These are phyloP conservation scores for Zygoascus flipseniorum DNA, from an alignment of 805 yeast species.

Conservation along the genomic window DNA sequence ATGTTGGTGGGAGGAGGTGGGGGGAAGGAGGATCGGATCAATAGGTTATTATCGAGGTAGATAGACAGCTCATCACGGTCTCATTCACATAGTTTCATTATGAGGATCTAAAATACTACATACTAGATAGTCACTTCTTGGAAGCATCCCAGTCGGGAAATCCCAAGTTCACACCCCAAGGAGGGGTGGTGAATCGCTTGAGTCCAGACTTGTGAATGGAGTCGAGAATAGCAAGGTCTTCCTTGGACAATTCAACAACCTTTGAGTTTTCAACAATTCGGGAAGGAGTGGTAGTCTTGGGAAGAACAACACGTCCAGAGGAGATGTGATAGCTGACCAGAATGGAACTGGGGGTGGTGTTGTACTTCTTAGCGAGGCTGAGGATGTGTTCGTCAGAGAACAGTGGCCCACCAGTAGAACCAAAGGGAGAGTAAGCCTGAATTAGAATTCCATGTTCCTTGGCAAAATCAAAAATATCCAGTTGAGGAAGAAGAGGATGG, in stretches of 20 bases:
- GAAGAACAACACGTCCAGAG: conserved; percentile 52
- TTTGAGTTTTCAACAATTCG: conserved; percentile 43
- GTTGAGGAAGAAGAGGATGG: conserved; percentile 66
- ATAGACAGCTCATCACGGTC: not conserved
- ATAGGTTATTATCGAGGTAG: too few relatives aligned
- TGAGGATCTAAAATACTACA: not conserved
- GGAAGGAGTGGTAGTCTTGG: conserved; percentile 59
- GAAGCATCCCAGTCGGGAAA: conserved; percentile 24
- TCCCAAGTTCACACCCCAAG: conserved; percentile 25
- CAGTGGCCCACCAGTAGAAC: conserved; percentile 17
- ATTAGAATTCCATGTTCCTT: conserved; percentile 44
- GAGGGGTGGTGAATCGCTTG: conserved; percentile 20
- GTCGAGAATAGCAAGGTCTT: conserved; percentile 31
- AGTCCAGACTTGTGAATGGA: conserved; percentile 24
- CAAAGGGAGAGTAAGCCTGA: conserved; percentile 66
- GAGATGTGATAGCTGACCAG: conserved; percentile 31
- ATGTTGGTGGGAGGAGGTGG: not conserved
- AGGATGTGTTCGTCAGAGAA: conserved; percentile 42
- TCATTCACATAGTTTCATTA: too few relatives aligned
- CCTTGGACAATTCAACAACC: conserved; percentile 33
- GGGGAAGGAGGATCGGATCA: not conserved
- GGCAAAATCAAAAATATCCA: conserved; percentile 46
- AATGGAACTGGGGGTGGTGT: conserved; percentile 26
- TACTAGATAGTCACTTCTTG: not conserved
- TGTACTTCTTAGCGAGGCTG: conserved; percentile 51